Conservation (phyloP, 371 early-diverging fungal species). For the Quaeritorhiza haematococci region DNA sequence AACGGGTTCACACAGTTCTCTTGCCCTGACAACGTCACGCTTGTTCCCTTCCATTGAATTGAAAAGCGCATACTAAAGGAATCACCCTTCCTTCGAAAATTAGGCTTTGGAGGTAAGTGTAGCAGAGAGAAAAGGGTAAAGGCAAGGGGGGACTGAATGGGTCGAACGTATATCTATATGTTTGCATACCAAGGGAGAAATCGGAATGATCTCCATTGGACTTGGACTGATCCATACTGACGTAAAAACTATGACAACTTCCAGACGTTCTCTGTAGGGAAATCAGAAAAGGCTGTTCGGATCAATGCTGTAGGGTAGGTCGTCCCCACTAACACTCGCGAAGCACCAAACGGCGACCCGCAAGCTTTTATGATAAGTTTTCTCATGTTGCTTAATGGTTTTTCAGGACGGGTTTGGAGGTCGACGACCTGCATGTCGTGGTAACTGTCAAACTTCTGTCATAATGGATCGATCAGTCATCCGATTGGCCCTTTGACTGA, state of each 20-base stretch:
- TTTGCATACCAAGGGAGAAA: too few relatives aligned
- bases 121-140: too few relatives aligned
- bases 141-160: not conserved
- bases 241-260: not conserved
- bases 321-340: not conserved
- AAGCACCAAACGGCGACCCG: too few relatives aligned
- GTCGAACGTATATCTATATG: too few relatives aligned
- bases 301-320: slow-evolving; percentile 81
- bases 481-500: not conserved
- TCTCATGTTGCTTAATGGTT: not conserved
- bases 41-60: not conserved
- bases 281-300: slow-evolving; percentile 76
- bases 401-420: slow-evolving; percentile 51
- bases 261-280: slow-evolving; percentile 61
- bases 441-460: slow-evolving; percentile 36
- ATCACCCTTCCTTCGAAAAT: not conserved
- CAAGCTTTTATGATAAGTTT: too few relatives aligned
- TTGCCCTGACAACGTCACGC: slow-evolving; percentile 1
- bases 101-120: slow-evolving; percentile 58
- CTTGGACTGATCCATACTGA: slow-evolving; percentile 1
- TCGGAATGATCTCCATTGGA: slow-evolving; percentile 2
- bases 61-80: not conserved
- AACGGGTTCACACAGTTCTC: not conserved
- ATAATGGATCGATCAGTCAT: not conserved
- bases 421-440: slow-evolving; percentile 75